Evolutionary conservation across 2,329 filamentous ascomycete genomes (phyloP).

Genomic region (Pseudodiploospora longispora): DNA sequence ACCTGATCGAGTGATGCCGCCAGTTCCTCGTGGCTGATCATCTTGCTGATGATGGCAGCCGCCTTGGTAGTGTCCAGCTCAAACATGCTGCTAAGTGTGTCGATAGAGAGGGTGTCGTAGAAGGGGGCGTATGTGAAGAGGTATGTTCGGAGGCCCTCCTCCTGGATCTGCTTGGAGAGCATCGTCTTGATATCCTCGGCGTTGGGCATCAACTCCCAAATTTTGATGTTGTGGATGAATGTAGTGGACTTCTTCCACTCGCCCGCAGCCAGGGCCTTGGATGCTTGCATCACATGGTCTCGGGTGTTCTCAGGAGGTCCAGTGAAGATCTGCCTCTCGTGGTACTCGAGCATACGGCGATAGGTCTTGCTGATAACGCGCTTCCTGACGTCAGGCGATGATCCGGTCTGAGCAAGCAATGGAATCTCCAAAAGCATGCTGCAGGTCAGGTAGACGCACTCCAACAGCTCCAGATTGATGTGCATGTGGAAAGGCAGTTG

Average conservation of each 20-base stretch:
- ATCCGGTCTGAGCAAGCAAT: constrained; percentile 91
- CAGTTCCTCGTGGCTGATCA: constrained; percentile 99
- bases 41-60: constrained; percentile 91
- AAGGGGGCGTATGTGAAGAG: constrained; percentile 99
- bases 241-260: constrained; percentile 97
- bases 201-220: constrained; percentile 96
- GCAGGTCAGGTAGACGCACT: constrained; percentile 97
- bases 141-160: constrained; percentile 95
- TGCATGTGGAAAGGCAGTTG: constrained; percentile 99
- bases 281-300: constrained; percentile 98
- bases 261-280: constrained; percentile 89
- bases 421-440: constrained; percentile 99
- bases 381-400: constrained; percentile 94
- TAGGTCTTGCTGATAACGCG: constrained; percentile 99
- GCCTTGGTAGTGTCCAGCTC: constrained; percentile 89
- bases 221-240: constrained; percentile 97
- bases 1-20: constrained; percentile 95
- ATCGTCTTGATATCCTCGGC: constrained; percentile 90
- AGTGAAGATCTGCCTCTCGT: constrained; percentile 98
- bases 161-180: constrained; percentile 96
- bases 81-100: constrained; percentile 87
- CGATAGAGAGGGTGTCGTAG: constrained; percentile 90
- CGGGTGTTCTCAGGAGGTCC: constrained; percentile 97
- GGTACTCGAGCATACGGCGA: constrained; percentile 97
- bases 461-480: constrained; percentile 96